Base-by-base conservation (phyloP, 2,329 filamentous ascomycete species). In the Hortaea sp. region DNA sequence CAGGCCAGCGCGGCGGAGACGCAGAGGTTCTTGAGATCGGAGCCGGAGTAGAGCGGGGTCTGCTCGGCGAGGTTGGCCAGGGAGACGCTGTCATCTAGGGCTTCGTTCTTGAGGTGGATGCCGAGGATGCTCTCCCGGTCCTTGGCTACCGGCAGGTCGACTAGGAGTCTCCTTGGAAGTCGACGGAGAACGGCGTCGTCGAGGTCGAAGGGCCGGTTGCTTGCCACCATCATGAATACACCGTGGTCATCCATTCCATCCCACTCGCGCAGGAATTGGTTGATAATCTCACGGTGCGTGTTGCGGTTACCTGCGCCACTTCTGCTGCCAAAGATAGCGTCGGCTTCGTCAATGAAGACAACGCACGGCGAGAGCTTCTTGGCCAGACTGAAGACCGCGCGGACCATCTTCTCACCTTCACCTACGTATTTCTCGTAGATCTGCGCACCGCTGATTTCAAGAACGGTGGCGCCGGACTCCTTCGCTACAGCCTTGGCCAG, bases 191-290 rank as follows among this genome's bases (percentile, higher is more conserved):
- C 84, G 7, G 86, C 86, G 57, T 92, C 86, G 58, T 98, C 92
- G 1, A 98, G 78, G 60, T 97, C 92, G 59, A 94, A 95, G 0
- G 92, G 92, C 7, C 90, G 77, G 65, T 98, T 97, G 6, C 89
- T 97, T 29, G 92, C 90, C 0, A 97, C 88, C 88, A 98, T 95
- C 65, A 98, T 90, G 64, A 98, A 97, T 2, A 90, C 88, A 12
- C 84, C 85, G 43, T 63, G 59, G 48, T 81, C 74, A 56, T 85
- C 84, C 72, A 97, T 83, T 7, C 92, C 92, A 57, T 97, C 92
- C 92, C 90, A 97, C 64, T 97, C 90, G 45, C 88, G 84, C 42
- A 98, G 71, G 65, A 97, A 97, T 66, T 98, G 90, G 61, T 95
- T 98, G 65, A 97, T 89, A 45, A 92, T 83, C 63, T 95, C 90